These are phyloP conservation scores for Neltuma alba DNA, from an alignment of 306 rosid species.

Conservation along the genomic window DNA sequence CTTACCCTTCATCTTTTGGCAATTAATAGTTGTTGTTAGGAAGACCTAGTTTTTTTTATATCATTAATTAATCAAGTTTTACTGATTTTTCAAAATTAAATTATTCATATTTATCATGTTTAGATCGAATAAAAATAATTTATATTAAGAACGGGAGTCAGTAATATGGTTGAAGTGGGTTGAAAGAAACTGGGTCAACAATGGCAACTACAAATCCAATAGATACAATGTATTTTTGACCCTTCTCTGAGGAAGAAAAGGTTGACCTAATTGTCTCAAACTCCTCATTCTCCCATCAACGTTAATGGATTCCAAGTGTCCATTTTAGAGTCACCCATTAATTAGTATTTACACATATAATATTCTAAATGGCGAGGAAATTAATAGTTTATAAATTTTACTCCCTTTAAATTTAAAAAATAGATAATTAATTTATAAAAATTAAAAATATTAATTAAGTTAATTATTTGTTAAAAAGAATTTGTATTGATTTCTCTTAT, in stretches of 20 bases:
- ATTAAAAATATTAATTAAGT: too few relatives aligned
- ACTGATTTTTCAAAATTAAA: neutral
- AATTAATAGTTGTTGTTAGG: neutral
- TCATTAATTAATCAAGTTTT: neutral
- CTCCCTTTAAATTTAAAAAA: too few relatives aligned
- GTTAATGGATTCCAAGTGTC: neutral
- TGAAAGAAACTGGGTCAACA: neutral
- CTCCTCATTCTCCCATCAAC: constrained; percentile 12
- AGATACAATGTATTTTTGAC: neutral
- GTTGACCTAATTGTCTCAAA: neutral
- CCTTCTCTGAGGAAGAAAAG: neutral
- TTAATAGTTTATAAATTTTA: too few relatives aligned
- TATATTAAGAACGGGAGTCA: too few relatives aligned
- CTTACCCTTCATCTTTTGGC: neutral
- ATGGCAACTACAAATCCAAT: neutral
- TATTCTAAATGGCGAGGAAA: too few relatives aligned
- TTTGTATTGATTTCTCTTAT: too few relatives aligned
- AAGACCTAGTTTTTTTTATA: neutral
- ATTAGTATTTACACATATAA: neutral
- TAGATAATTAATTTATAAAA: too few relatives aligned
- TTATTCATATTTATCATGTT: neutral
- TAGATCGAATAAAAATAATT: too few relatives aligned
- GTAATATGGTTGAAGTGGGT: neutral
- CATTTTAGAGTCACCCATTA: neutral
- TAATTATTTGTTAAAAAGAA: too few relatives aligned